Evolutionary conservation across 805 yeast genomes (phyloP).

Genomic region (Henningerozyma blattae): DNA sequence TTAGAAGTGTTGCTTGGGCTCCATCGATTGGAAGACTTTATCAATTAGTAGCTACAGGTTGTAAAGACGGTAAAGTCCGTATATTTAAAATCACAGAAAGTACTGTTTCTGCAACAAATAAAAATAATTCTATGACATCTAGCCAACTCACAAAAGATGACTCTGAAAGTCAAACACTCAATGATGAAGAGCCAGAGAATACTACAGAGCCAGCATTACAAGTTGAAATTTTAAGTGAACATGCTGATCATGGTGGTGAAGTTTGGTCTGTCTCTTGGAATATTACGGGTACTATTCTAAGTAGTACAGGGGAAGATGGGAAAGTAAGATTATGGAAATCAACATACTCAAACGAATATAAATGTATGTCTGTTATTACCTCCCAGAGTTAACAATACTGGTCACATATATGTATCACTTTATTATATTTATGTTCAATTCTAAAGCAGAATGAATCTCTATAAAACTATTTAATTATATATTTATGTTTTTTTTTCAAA

Average conservation of each 20-base stretch:
- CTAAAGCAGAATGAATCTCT: too few species aligned
- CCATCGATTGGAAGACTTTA: conserved; percentile 87
- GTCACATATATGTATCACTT: too few species aligned
- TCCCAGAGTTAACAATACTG: too few species aligned
- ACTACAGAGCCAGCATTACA: conserved; percentile 1
- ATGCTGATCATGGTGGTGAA: conserved; percentile 71
- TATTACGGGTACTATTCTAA: conserved; percentile 78
- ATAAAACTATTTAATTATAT: too few species aligned
- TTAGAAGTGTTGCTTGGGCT: conserved; percentile 90
- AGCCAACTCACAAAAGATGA: not conserved
- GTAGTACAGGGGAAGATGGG: conserved; percentile 95
- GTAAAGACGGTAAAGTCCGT: conserved; percentile 87
- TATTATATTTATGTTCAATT: too few species aligned
- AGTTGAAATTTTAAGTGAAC: conserved; percentile 49
- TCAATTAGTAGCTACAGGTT: conserved; percentile 87
- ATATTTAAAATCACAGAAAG: conserved; percentile 60
- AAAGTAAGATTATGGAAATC: conserved; percentile 86
- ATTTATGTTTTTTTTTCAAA: too few species aligned
- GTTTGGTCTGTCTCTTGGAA: conserved; percentile 98
- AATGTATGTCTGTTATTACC: conserved; percentile 77
- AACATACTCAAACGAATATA: conserved; percentile 73
- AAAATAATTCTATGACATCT: not conserved
- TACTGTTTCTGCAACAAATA: not conserved
- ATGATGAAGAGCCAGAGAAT: not conserved
- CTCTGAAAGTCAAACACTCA: not conserved